phyloP scores from a whole-genome alignment of 2,329 filamentous ascomycete species.

The Parafenestella ontariensis region DNA sequence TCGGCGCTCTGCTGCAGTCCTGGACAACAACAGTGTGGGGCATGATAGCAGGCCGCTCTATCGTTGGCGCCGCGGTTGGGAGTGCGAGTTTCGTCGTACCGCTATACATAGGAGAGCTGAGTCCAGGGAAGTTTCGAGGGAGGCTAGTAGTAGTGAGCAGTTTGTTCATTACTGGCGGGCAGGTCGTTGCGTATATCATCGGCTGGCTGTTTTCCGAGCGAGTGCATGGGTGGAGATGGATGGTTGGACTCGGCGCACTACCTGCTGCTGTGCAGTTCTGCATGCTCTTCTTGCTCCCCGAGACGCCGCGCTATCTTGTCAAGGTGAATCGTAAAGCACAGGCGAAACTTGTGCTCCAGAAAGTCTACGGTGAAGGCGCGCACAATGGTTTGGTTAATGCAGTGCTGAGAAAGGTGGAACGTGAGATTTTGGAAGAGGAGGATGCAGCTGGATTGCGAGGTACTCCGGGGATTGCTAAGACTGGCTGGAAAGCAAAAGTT shows the following conservation, averaged over 20 bases:
- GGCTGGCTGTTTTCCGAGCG: conserved; percentile 75
- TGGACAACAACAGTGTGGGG: conserved; percentile 61
- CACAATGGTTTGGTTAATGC: conserved; percentile 59
- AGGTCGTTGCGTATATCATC: conserved; percentile 85
- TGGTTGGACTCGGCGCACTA: conserved; percentile 83
- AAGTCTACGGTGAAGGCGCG: conserved; percentile 61
- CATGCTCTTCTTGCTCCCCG: conserved; percentile 77
- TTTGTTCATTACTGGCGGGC: conserved; percentile 84
- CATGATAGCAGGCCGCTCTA: conserved; percentile 72
- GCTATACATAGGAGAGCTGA: conserved; percentile 79
- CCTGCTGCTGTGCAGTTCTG: conserved; percentile 76
- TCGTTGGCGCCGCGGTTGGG: conserved; percentile 77
- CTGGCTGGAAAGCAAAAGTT: conserved; percentile 43
- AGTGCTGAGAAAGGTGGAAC: conserved; percentile 73
- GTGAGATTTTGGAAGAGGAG: conserved; percentile 75
- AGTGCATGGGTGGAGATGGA: conserved; percentile 78
- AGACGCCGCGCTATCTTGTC: conserved; percentile 88
- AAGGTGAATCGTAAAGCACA: conserved; percentile 67
- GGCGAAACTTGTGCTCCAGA: conserved; percentile 69
- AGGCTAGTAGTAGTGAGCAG: conserved; percentile 81
- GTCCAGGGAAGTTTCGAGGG: conserved; percentile 77
- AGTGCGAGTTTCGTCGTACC: conserved; percentile 83
- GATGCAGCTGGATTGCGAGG: conserved; percentile 54
- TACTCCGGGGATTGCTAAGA: conserved; percentile 39
- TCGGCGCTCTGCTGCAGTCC: conserved; percentile 72